phyloP scores from a whole-genome alignment of 2,329 filamentous ascomycete genomes.

The Cladobotryum protrusum region DNA sequence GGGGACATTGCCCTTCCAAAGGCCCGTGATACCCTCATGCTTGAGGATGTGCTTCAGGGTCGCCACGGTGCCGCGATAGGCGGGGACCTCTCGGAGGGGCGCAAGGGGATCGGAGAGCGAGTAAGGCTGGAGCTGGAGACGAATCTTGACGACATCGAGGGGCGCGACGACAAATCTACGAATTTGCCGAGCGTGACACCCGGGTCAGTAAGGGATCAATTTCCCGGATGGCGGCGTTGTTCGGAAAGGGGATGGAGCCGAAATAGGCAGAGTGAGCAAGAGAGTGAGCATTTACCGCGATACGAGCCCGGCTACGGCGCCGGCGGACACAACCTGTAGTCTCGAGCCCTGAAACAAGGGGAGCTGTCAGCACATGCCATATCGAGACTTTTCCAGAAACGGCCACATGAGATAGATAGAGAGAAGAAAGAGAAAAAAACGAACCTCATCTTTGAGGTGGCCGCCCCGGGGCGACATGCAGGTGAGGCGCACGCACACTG shows the following conservation, averaged over 20 bases:
- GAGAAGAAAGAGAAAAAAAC: slow-evolving; percentile 10
- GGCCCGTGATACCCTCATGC: slow-evolving; percentile 74
- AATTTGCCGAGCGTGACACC: background rate
- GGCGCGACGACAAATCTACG: slow-evolving; percentile 84
- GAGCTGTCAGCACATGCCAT: background rate
- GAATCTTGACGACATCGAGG: slow-evolving; percentile 96
- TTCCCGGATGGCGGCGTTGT: no score
- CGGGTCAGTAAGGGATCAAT: background rate
- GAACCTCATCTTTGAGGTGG: slow-evolving; percentile 55
- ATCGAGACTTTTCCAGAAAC: no score
- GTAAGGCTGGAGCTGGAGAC: slow-evolving; percentile 87
- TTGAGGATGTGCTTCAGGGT: slow-evolving; percentile 71
- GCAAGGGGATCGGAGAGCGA: slow-evolving; percentile 69
- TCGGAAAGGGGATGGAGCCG: no score
- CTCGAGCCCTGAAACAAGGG: slow-evolving; percentile 41
- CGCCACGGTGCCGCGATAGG: slow-evolving; percentile 68
- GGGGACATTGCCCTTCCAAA: slow-evolving; percentile 98
- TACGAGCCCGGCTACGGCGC: slow-evolving; percentile 70
- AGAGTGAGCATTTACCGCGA: slow-evolving; percentile 58
- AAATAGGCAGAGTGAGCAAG: background rate
- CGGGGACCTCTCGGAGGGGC: slow-evolving; percentile 43
- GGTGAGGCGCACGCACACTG: slow-evolving; percentile 2
- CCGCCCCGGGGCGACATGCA: slow-evolving; percentile 32
- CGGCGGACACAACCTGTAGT: slow-evolving; percentile 50
- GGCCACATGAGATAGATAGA: no score